These are phyloP conservation scores for Trichoderma atrobrunneum DNA, from an alignment of 2,329 filamentous ascomycete species.

Conservation along the genomic window DNA sequence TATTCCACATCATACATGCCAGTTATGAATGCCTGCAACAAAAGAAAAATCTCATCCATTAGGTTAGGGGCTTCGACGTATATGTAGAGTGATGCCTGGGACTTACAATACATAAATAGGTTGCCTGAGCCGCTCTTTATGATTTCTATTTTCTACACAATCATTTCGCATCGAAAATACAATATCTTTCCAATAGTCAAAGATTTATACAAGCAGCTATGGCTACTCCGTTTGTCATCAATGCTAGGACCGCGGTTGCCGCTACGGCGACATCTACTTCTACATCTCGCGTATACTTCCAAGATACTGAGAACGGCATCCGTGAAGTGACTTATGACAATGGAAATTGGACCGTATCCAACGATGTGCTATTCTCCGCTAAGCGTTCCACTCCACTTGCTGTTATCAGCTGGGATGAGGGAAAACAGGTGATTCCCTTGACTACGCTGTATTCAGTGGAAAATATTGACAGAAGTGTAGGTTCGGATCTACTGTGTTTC, in stretches of 20 bases:
- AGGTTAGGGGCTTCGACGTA: not conserved
- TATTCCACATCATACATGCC: not conserved
- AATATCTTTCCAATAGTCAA: not conserved
- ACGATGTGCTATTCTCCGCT: not conserved
- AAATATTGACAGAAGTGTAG: not conserved
- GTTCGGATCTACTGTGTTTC: not conserved
- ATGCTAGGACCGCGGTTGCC: conserved; percentile 2
- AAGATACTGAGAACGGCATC: conserved; percentile 3
- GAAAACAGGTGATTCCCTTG: not conserved
- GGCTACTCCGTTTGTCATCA: not conserved
- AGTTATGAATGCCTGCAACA: not conserved
- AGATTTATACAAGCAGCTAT: not conserved
- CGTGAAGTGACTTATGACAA: not conserved
- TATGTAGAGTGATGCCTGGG: not conserved
- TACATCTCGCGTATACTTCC: conserved; percentile 1
- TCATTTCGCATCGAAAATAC: not conserved
- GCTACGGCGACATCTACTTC: not conserved
- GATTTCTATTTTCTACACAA: not conserved
- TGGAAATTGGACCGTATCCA: not conserved
- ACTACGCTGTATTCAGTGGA: not conserved
- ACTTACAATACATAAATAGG: not conserved
- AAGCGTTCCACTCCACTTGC: conserved; percentile 4
- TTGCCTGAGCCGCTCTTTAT: not conserved
- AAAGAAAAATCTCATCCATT: not conserved
- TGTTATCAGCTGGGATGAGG: conserved; percentile 3